Base-by-base conservation (phyloP, 768 basidiomycete species). In the Termitomyces sp. region DNA sequence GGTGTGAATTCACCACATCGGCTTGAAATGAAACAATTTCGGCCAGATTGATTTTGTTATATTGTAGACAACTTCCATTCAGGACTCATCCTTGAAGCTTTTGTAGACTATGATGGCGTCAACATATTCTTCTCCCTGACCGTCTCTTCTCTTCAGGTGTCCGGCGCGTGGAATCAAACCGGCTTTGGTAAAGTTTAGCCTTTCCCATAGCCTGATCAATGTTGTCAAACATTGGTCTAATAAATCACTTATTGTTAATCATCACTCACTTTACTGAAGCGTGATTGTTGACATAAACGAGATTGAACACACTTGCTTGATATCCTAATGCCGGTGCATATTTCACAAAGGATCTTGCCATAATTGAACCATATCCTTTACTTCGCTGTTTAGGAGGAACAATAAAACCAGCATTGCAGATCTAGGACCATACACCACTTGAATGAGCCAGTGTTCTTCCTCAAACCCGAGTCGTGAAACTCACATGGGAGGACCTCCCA, bases 331-430 rank as follows among this genome's bases (percentile, higher is more conserved):
- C 75, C 0, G 93, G 95, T 1, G 83, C 95, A 65, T 92, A 92
- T 68, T 88, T 74, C 20, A 95, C 72, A 71, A 84, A 97, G 3
- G 90, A 90, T 59, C 78, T 79, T 3, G 89, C 93, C 38, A 98
- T 81, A 7, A 82, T 74, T 43, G 74, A 72, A 18, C 94, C 94
- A 64, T 88, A 83, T 32, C 88, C 85, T 36, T 75, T 72, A 2
- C 84, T 84, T 26, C 92, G 80, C 33, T 85, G 82, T 0, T 65
- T 65, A 5, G 81, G 76, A 22, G 87, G 83, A 7, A 94, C 86
- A 36, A 96, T 76, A 71, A 97, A 97, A 3, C 94, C 94, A 4
- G 82, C 93, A 64, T 96, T 97, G 72, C 92, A 93, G 59, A 90
- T 89, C 87, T 92, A 62, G 35, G 51, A 51, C 38, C 33, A 58